Conservation (phyloP, 495 filamentous ascomycete genomes). For the Darksidea phi region DNA sequence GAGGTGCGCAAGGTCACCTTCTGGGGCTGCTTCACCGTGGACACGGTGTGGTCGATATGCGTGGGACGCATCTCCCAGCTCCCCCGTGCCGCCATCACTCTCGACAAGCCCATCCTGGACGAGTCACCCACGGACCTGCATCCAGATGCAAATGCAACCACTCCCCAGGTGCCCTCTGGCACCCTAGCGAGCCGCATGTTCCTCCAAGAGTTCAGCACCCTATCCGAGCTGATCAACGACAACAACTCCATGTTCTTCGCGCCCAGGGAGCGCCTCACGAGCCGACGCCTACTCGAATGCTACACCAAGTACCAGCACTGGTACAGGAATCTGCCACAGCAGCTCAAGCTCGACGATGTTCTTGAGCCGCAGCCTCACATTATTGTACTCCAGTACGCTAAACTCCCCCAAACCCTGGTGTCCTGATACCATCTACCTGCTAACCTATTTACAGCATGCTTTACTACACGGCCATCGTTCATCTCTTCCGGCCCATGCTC, state of each 20-base stretch:
- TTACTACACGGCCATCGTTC: slow-evolving; percentile 62
- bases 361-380: slow-evolving; percentile 53
- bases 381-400: slow-evolving; percentile 62
- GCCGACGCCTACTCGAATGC: slow-evolving; percentile 53
- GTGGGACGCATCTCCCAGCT: slow-evolving; percentile 64
- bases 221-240: slow-evolving; percentile 67
- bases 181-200: slow-evolving; percentile 48
- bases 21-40: slow-evolving; percentile 68
- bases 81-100: slow-evolving; percentile 55
- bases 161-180: background rate
- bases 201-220: slow-evolving; percentile 60
- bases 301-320: slow-evolving; percentile 63
- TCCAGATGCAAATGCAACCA: background rate
- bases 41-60: slow-evolving; percentile 67
- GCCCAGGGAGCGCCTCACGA: slow-evolving; percentile 58
- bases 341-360: slow-evolving; percentile 56
- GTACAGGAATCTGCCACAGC: slow-evolving; percentile 60
- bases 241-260: slow-evolving; percentile 63
- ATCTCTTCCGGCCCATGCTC: slow-evolving; percentile 65
- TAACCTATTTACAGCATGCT: slow-evolving; percentile 56
- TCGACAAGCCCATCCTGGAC: slow-evolving; percentile 55
- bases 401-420: background rate
- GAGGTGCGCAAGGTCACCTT: slow-evolving; percentile 68
- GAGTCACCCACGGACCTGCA: slow-evolving; percentile 7
- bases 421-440: too few species aligned